Base-by-base conservation (phyloP, 2,329 filamentous ascomycete species). In the Fusarium concolor region DNA sequence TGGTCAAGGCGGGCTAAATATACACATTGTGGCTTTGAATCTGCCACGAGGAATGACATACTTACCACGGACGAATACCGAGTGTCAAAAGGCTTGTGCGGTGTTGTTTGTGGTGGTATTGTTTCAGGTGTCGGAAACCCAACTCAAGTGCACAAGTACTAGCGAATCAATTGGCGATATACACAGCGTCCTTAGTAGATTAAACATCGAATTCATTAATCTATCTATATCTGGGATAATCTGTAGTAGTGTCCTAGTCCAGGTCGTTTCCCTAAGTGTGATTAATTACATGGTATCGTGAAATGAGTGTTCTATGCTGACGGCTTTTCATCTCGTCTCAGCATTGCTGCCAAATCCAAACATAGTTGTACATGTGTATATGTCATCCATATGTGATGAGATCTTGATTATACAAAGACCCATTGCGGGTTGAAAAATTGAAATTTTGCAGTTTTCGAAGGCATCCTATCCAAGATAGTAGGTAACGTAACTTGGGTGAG, bases 201-300 rank as follows among this genome's bases (percentile, higher is more conserved):
- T 60, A 26, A 68, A 47, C 35, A 57, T 63, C 53, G 59, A 47
- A 65, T 68, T 64, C 68, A 73, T 74, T 68, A 69, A 47, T 65
- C 62, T 70, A 74, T 70, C 37, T 70, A 69, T 69, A 35, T 65
- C 37, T 64, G 41, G 47, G 53, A 53, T 51, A 50, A 29, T 63
- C 38, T 50, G 29, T 45, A 37, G 17, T 47, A 47, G 22, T 56
- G 43, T 51, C 59, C 67, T 59, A 46, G 15, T 43, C 39, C 43
- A 38, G 50, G 51, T 61, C 53, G 14, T 59, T 46, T 66, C 45
- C 39, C 59, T 49, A 24, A 53, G 50, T 44, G 50, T 53, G 41
- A 45, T 47, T 62, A 56, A 71, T 71, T 72, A 74, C 65, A 64
- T 74, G 64, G 59, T 71, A 72, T 74, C 70, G 57, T 74, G 65